These are phyloP conservation scores for Trichosporon asahii DNA, from an alignment of 1,284 basidiomycete genomes.

Conservation along the genomic window DNA sequence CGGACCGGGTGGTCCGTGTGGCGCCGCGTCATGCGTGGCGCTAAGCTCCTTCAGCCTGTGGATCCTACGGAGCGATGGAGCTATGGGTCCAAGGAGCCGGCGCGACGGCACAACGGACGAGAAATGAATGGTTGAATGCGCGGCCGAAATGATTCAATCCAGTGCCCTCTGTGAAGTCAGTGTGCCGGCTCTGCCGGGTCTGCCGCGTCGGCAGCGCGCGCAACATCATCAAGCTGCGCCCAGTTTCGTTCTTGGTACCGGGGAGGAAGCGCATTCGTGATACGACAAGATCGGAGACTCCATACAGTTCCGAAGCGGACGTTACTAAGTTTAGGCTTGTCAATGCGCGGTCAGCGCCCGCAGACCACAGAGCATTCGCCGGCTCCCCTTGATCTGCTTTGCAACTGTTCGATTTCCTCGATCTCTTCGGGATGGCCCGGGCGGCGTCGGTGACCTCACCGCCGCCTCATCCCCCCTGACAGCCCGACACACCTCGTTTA, in stretches of 20 bases:
- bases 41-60: no score
- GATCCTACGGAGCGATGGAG: no score
- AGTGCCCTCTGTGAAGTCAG: not conserved
- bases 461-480: not conserved
- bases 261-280: not conserved
- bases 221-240: no score
- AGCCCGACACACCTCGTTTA: no score
- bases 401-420: not conserved
- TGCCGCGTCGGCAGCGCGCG: no score
- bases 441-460: not conserved
- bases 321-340: not conserved
- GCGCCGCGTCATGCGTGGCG: no score
- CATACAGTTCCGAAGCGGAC: not conserved
- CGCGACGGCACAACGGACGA: no score
- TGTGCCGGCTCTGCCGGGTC: not conserved
- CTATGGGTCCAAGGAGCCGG: no score
- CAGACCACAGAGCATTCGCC: not conserved
- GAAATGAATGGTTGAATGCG: not conserved
- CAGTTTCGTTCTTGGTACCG: not conserved
- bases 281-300: not conserved
- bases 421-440: no score
- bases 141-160: not conserved
- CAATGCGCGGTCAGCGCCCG: not conserved
- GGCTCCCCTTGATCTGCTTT: not conserved
- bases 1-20: no score